Evolutionary conservation across 2,329 filamentous ascomycete species (phyloP), one percentile per base, ranked within the genome.

Genomic region (Botrytis hyacinthi): DNA sequence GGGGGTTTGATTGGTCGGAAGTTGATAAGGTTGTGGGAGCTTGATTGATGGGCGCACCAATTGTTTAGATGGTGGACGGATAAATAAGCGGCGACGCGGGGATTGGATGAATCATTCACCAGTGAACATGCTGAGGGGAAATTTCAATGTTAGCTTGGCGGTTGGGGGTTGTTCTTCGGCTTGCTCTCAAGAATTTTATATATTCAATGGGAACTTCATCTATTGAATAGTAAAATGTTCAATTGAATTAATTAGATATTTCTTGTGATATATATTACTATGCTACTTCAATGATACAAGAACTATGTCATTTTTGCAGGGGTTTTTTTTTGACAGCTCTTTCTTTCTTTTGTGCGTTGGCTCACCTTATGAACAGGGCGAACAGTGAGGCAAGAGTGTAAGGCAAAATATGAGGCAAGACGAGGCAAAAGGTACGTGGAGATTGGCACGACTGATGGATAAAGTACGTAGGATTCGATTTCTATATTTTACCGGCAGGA

Each of bases 321-420:
- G 46, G n/a, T n/a, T n/a, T n/a, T 16, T 42, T 54, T 42, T 29
- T 42, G 65, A 40, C 61, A 72, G 22, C 70, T 29, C 37, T 60
- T n/a, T 63, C 37, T 68, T n/a, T 54, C 29, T 48, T 29, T 60
- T 72, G 70, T 72, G 70, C 70, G 70, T 26, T 72, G 70, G 70
- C 70, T 68, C 59, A 65, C 69, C 22, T 40, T 42, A 44, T n/a
- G 44, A 72, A 68, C 61, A 57, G 42, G 70, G 70, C 70, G 70
- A 60, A 68, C 48, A 29, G 70, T 59, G 40, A 68, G 62, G 70
- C 62, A 72, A 63, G 54, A 57, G 48, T 51, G 42, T 12, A 57
- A 51, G 35, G 65, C 37, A 65, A 59, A 60, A 20, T 46, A 44
- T 46, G 40, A 61, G 54, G 68, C 54, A 70, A 44, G 35, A 44